phyloP scores from a whole-genome alignment of 176 grass and related monocot genomes.

The Saccharum officinarum region DNA sequence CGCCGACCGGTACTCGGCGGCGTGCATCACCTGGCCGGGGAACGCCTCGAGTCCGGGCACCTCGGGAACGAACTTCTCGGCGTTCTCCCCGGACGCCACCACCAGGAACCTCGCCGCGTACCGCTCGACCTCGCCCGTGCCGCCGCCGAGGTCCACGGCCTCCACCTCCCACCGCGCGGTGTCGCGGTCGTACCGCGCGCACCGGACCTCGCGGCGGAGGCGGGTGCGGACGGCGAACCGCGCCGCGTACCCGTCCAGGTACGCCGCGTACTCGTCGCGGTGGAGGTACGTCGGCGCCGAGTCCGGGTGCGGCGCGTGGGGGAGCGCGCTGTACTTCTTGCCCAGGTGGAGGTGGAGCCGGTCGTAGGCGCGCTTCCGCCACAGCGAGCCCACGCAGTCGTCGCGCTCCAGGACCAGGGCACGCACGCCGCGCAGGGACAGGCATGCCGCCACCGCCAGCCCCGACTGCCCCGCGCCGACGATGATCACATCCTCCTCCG shows the following conservation, averaged over 20 bases:
- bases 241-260: slow-evolving; percentile 57
- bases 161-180: slow-evolving; percentile 40
- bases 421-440: slow-evolving; percentile 36
- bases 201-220: slow-evolving; percentile 51
- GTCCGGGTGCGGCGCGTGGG: slow-evolving; percentile 38
- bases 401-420: slow-evolving; percentile 79
- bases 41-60: slow-evolving; percentile 63
- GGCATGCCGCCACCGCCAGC: slow-evolving; percentile 67
- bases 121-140: background rate
- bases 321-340: slow-evolving; percentile 67
- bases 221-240: slow-evolving; percentile 43
- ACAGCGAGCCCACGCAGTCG: slow-evolving; percentile 69
- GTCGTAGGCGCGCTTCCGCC: slow-evolving; percentile 76
- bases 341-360: slow-evolving; percentile 72
- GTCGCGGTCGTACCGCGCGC: slow-evolving; percentile 44
- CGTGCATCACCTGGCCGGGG: slow-evolving; percentile 53
- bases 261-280: slow-evolving; percentile 49
- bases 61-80: slow-evolving; percentile 59
- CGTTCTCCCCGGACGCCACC: slow-evolving; percentile 78
- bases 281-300: too few relatives aligned
- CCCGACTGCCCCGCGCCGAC: slow-evolving; percentile 85
- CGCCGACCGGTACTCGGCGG: slow-evolving; percentile 45
- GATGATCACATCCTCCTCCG: slow-evolving; percentile 51
- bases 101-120: slow-evolving; percentile 60
- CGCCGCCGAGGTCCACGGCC: slow-evolving; percentile 21